These are phyloP conservation scores for Fusarium sp. DNA, from an alignment of 2,329 filamentous ascomycete species.

Conservation along the genomic window DNA sequence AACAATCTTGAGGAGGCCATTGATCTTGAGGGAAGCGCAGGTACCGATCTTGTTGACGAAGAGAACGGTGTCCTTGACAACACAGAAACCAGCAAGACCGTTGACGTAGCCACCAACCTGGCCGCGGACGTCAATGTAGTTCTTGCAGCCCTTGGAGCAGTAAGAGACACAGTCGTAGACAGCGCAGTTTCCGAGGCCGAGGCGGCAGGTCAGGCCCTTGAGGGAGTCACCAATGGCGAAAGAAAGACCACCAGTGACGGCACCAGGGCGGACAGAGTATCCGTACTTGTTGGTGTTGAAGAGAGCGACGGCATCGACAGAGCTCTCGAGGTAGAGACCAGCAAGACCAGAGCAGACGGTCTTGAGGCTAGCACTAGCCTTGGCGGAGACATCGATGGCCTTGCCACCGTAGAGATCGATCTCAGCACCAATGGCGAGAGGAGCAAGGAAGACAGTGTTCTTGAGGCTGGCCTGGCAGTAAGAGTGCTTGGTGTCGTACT, in stretches of 20 bases:
- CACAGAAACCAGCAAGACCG: conserved; percentile 48
- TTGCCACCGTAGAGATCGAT: conserved; percentile 42
- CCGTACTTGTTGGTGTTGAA: conserved; percentile 54
- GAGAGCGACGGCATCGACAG: conserved; percentile 49
- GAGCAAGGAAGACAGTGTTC: conserved; percentile 51
- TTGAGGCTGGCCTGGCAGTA: conserved; percentile 52
- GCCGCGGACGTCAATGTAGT: conserved; percentile 51
- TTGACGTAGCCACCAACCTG: conserved; percentile 46
- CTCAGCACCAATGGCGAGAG: conserved; percentile 45
- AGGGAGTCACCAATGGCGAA: conserved; percentile 43
- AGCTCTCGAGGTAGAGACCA: conserved; percentile 49
- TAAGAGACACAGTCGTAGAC: conserved; percentile 54
- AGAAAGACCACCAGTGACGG: conserved; percentile 44
- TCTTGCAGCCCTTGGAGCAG: conserved; percentile 53
- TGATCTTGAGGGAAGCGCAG: conserved; percentile 45
- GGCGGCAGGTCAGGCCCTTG: conserved; percentile 44
- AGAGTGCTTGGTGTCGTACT: conserved; percentile 49
- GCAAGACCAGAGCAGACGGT: conserved; percentile 48
- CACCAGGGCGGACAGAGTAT: conserved; percentile 42
- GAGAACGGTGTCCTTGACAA: conserved; percentile 49
- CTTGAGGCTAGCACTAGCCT: conserved; percentile 49
- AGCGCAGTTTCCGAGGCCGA: conserved; percentile 49
- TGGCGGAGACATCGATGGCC: conserved; percentile 40
- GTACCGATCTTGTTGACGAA: conserved; percentile 41
- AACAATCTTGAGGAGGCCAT: conserved; percentile 50